phyloP scores from a whole-genome alignment of 1,139 yeast genomes.

The Geotrichum bryndzae region DNA sequence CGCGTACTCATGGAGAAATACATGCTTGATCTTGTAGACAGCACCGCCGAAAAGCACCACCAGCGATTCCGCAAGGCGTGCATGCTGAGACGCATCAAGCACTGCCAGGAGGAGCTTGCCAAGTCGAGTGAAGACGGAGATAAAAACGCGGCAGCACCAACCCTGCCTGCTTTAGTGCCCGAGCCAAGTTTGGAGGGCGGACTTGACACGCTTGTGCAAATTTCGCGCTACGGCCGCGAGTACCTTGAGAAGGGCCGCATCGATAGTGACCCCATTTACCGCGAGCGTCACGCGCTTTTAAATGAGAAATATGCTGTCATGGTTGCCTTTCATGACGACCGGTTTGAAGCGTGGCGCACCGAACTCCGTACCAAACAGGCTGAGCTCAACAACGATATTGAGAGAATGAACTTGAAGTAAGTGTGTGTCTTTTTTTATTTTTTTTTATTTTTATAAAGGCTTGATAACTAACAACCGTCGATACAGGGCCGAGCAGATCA shows the following conservation, averaged over 20 bases:
- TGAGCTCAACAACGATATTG: slow-evolving; percentile 52
- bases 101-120: slow-evolving; percentile 46
- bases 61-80: slow-evolving; percentile 71
- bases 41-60: slow-evolving; percentile 77
- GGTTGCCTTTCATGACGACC: slow-evolving; percentile 49
- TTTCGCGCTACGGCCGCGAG: slow-evolving; percentile 39
- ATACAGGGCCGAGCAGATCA: background rate
- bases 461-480: too few relatives aligned
- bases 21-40: slow-evolving; percentile 68
- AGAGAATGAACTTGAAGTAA: slow-evolving; percentile 23
- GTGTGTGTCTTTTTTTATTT: background rate
- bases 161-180: slow-evolving; percentile 16
- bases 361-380: slow-evolving; percentile 53
- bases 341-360: slow-evolving; percentile 61
- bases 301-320: slow-evolving; percentile 46
- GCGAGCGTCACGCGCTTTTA: slow-evolving; percentile 43
- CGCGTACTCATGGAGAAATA: slow-evolving; percentile 58
- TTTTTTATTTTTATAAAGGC: background rate
- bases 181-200: slow-evolving; percentile 29
- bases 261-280: slow-evolving; percentile 46
- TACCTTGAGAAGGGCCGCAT: slow-evolving; percentile 38
- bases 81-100: slow-evolving; percentile 60
- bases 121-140: slow-evolving; percentile 25
- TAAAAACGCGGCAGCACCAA: background rate
- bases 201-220: slow-evolving; percentile 35